Evolutionary conservation across 2,329 filamentous ascomycete species (phyloP).

Genomic region (Botryotinia calthae): DNA sequence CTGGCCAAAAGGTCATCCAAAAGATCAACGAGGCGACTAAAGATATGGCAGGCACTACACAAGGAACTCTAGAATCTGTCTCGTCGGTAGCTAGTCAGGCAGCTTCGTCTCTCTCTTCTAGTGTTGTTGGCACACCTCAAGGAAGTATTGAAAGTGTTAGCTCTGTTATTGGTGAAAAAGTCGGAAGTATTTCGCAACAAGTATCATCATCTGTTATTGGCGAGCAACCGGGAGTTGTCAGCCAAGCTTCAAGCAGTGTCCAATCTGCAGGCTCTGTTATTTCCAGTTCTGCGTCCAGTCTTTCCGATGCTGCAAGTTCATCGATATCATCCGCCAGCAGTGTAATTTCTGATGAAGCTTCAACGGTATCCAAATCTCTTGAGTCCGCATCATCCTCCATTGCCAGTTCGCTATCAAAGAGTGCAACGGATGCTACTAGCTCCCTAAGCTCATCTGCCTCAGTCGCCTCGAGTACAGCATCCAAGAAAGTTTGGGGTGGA

Average conservation of each 20-base stretch:
- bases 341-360: conserved; percentile 25
- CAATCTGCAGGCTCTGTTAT: conserved; percentile 32
- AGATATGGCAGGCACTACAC: conserved; percentile 30
- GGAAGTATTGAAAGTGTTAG: conserved; percentile 33
- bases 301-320: conserved; percentile 31
- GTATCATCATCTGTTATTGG: conserved; percentile 32
- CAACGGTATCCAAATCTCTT: conserved; percentile 30
- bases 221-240: conserved; percentile 28
- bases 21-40: conserved; percentile 35
- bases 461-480: conserved; percentile 34
- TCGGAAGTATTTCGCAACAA: conserved; percentile 31
- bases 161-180: conserved; percentile 29
- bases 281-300: conserved; percentile 30
- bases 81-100: conserved; percentile 31
- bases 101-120: conserved; percentile 30
- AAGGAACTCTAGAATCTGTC: conserved; percentile 34
- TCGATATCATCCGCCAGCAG: conserved; percentile 29
- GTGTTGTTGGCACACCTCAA: conserved; percentile 31
- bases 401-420: conserved; percentile 38
- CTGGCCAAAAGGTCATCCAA: conserved; percentile 37
- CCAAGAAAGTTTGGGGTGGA: conserved; percentile 49
- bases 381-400: conserved; percentile 37
- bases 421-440: conserved; percentile 33
- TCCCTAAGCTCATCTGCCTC: conserved; percentile 33
- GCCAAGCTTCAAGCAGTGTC: conserved; percentile 36